These are phyloP conservation scores for Beauveria rudraprayagi DNA, from an alignment of 2,329 filamentous ascomycete genomes.

Conservation along the genomic window DNA sequence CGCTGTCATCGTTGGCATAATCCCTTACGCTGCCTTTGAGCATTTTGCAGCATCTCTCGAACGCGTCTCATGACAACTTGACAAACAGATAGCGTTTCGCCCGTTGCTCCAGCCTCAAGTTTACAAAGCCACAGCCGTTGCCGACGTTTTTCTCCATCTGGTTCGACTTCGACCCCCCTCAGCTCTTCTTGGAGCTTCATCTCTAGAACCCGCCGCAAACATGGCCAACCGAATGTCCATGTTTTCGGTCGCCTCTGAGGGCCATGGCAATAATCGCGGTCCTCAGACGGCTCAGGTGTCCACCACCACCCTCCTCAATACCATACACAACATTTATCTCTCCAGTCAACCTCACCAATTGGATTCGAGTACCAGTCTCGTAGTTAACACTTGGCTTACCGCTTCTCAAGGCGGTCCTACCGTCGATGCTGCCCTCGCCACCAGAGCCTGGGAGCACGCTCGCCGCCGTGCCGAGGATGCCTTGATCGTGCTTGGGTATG, in stretches of 20 bases:
- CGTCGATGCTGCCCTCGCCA: constrained; percentile 69
- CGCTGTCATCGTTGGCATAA: background rate
- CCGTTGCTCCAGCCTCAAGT: background rate
- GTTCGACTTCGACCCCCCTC: constrained; percentile 20
- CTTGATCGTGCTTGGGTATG: constrained; percentile 81
- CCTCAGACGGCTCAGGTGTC: constrained; percentile 75
- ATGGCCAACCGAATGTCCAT: constrained; percentile 62
- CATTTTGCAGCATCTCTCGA: background rate
- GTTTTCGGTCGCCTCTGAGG: constrained; percentile 60
- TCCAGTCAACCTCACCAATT: constrained; percentile 75
- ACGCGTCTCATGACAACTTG: background rate
- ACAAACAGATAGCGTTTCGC: background rate
- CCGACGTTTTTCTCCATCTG: background rate
- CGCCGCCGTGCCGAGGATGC: constrained; percentile 90
- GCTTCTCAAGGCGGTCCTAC: constrained; percentile 64
- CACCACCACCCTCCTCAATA: constrained; percentile 86
- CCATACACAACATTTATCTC: constrained; percentile 82
- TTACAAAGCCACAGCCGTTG: background rate
- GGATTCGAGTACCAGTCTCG: constrained; percentile 82
- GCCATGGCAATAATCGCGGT: constrained; percentile 48
- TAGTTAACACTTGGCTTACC: constrained; percentile 93
- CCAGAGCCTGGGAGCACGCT: constrained; percentile 92
- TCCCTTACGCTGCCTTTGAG: background rate
- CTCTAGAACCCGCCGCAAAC: constrained; percentile 17
- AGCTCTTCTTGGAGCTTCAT: constrained; percentile 28